phyloP scores from a whole-genome alignment of 441 rosid genomes.

The Melastoma candidum region DNA sequence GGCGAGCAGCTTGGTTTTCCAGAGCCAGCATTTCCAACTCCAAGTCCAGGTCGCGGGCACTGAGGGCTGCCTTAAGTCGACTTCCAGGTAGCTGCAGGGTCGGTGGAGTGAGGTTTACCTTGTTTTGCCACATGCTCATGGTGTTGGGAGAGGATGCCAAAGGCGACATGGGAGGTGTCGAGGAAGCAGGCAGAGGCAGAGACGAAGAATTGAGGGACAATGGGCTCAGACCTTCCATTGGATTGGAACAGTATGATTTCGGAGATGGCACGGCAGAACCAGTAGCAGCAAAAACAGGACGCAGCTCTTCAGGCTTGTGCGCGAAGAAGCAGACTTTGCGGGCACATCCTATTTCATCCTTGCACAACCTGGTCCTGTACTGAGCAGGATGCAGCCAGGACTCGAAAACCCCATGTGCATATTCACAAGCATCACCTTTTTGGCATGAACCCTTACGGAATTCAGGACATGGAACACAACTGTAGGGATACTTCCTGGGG shows the following conservation, averaged over 20 bases:
- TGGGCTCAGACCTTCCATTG: constrained; percentile 44
- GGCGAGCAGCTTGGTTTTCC: constrained; percentile 18
- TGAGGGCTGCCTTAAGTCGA: constrained; percentile 61
- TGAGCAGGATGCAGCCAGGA: constrained; percentile 97
- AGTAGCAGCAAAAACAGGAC: constrained; percentile 79
- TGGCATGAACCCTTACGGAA: constrained; percentile 86
- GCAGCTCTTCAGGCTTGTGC: constrained; percentile 69
- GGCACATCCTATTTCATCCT: constrained; percentile 75
- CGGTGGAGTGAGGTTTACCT: constrained; percentile 55
- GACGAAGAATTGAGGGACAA: constrained; percentile 44
- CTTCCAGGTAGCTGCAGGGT: constrained; percentile 77
- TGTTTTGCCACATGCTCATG: constrained; percentile 67
- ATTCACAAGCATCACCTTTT: constrained; percentile 79
- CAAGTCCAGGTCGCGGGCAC: constrained; percentile 61
- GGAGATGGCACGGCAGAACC: constrained; percentile 96
- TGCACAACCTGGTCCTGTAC: constrained; percentile 90
- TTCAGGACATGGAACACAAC: constrained; percentile 95
- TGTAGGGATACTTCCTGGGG: constrained; percentile 84
- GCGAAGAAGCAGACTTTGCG: constrained; percentile 97
- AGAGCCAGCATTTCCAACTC: constrained; percentile 53
- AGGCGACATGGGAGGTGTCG: constrained; percentile 76
- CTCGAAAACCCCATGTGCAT: constrained; percentile 92
- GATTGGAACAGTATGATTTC: constrained; percentile 34
- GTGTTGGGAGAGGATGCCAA: constrained; percentile 63
- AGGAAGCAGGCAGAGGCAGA: constrained; percentile 35